A percentile compares a stretch with the other conserved stretches of the same genome.
phyloP scores from a whole-genome alignment of 148 eudicot genomes.

The Camellia sinensis region DNA sequence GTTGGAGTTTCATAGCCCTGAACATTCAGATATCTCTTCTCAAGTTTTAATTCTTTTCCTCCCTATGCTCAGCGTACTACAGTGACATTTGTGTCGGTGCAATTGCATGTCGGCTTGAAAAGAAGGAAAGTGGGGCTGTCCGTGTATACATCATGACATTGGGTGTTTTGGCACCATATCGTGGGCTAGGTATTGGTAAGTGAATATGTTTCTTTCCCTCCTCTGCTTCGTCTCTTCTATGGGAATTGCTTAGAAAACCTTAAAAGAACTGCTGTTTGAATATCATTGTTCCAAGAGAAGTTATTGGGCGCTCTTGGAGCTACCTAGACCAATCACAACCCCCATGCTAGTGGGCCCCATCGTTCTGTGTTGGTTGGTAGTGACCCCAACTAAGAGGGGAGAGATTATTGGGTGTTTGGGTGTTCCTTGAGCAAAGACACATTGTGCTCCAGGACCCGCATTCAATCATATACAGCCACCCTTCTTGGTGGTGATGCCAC shows the following conservation, averaged over 20 bases:
- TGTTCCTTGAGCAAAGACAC: no score
- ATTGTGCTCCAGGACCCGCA: no score
- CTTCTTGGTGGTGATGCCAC: no score
- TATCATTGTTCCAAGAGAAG: not conserved
- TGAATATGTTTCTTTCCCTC: conserved; percentile 9
- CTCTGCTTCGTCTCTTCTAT: not conserved
- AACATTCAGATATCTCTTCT: not conserved
- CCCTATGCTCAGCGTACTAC: conserved; percentile 64
- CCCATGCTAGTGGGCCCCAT: no score
- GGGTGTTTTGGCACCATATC: conserved; percentile 98
- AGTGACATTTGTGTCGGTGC: conserved; percentile 95
- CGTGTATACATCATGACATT: conserved; percentile 92
- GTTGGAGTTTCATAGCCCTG: not conserved
- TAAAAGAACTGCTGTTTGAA: not conserved
- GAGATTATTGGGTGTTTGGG: no score
- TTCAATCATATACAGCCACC: no score
- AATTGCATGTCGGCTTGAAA: conserved; percentile 89
- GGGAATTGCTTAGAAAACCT: not conserved
- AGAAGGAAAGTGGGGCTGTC: conserved; percentile 71
- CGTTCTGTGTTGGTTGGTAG: no score
- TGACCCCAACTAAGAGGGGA: no score
- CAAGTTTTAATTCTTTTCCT: conserved; percentile 9
- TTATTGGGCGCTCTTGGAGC: no score
- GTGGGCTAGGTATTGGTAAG: conserved; percentile 92
- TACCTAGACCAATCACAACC: no score